phyloP scores from a whole-genome alignment of 2,329 filamentous ascomycete species.

The Colletotrichum tropicicola region DNA sequence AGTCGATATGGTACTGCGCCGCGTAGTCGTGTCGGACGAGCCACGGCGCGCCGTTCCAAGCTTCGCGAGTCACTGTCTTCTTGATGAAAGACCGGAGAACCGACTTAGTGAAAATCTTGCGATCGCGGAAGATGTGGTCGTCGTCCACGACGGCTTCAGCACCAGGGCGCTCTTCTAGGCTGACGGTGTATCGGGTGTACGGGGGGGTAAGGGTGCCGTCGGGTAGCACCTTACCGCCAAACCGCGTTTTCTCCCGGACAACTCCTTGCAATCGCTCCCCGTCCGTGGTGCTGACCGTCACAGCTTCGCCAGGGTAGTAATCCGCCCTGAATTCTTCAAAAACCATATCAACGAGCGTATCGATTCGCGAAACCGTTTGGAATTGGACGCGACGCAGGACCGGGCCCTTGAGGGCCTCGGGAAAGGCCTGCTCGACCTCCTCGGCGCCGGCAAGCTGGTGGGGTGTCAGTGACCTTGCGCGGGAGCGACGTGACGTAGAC shows the following conservation, averaged over 20 bases:
- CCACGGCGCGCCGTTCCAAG: conserved; percentile 98
- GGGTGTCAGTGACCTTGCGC: conserved; percentile 8
- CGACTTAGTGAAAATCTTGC: conserved; percentile 93
- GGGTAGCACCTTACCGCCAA: conserved; percentile 67
- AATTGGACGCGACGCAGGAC: conserved; percentile 93
- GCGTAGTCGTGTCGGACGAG: conserved; percentile 89
- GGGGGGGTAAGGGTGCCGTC: conserved; percentile 78
- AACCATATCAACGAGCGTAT: conserved; percentile 76
- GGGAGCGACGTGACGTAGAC: conserved; percentile 39
- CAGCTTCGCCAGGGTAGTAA: conserved; percentile 89
- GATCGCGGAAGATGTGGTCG: conserved; percentile 84
- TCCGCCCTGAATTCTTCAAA: conserved; percentile 86
- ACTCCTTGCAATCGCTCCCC: conserved; percentile 77
- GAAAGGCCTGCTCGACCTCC: conserved; percentile 92
- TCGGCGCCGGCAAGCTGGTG: conserved; percentile 78
- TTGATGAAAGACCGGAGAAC: conserved; percentile 95
- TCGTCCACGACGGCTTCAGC: conserved; percentile 84
- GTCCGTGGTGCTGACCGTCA: conserved; percentile 75
- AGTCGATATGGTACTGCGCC: conserved; percentile 84
- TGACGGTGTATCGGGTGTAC: conserved; percentile 83
- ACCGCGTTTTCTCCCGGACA: conserved; percentile 86
- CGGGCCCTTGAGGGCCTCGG: conserved; percentile 88
- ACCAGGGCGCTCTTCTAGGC: conserved; percentile 71
- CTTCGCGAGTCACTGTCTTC: conserved; percentile 89
- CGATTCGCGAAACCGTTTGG: conserved; percentile 87